These are phyloP conservation scores for Phyllosticta ampelicida DNA, from an alignment of 2,329 filamentous ascomycete genomes.

Conservation along the genomic window DNA sequence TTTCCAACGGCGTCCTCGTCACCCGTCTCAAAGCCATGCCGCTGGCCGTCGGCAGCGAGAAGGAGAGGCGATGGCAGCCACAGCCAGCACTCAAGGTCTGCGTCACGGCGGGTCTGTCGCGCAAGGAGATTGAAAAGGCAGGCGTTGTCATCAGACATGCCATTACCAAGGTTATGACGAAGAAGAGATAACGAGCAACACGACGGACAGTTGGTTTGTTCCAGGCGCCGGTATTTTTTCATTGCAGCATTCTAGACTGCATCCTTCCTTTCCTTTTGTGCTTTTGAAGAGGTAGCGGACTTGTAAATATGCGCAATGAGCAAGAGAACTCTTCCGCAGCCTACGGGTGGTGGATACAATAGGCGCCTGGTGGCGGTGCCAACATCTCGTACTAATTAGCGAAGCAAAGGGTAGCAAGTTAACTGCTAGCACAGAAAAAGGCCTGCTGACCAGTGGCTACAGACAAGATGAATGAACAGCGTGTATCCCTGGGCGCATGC, in stretches of 20 bases:
- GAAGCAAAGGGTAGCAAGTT: neutral
- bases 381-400: neutral
- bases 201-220: neutral
- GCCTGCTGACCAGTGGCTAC: neutral
- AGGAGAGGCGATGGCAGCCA: conserved; percentile 57
- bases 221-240: neutral
- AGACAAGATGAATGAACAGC: neutral
- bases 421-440: neutral
- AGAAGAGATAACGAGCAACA: conserved; percentile 6
- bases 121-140: conserved; percentile 93
- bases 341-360: neutral
- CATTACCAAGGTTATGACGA: conserved; percentile 77
- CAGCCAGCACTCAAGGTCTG: conserved; percentile 83
- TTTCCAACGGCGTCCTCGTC: conserved; percentile 82
- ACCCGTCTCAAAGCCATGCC: conserved; percentile 75
- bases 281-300: neutral
- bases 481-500: neutral
- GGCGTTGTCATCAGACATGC: conserved; percentile 81
- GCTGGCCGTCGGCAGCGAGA: conserved; percentile 46
- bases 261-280: neutral
- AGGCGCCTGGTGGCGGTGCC: neutral
- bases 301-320: neutral
- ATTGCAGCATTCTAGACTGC: neutral
- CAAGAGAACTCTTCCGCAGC: neutral
- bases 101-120: conserved; percentile 74